phyloP scores from a whole-genome alignment of 129 eudicot genomes.

The Sambucus nigra region DNA sequence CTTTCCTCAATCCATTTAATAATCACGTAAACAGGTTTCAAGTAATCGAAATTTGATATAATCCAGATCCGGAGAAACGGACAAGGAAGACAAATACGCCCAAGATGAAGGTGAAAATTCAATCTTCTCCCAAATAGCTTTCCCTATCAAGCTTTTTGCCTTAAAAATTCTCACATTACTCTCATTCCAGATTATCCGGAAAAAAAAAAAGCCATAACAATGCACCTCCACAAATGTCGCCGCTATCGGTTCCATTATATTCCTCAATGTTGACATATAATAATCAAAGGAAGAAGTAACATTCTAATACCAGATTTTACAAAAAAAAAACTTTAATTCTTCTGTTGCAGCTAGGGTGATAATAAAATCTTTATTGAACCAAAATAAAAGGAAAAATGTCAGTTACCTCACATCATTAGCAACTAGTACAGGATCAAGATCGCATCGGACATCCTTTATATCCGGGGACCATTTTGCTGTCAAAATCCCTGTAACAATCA shows the following conservation, averaged over 20 bases:
- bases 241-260: background rate
- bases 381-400: background rate
- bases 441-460: constrained; percentile 87
- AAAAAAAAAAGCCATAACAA: background rate
- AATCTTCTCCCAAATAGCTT: too few relatives aligned
- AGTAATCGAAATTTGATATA: too few relatives aligned
- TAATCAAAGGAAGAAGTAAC: background rate
- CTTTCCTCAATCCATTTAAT: too few relatives aligned
- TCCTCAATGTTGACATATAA: background rate
- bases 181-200: too few relatives aligned
- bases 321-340: too few relatives aligned
- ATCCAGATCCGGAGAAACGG: too few relatives aligned
- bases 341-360: background rate
- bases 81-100: too few relatives aligned
- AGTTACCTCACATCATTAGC: constrained; percentile 75
- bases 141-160: too few relatives aligned
- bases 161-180: too few relatives aligned
- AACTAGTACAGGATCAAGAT: constrained; percentile 91
- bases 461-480: constrained; percentile 97
- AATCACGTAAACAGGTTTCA: too few relatives aligned
- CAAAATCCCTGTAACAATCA: constrained; percentile 85
- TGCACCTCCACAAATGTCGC: too few relatives aligned
- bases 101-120: too few relatives aligned
- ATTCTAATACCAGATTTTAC: background rate
- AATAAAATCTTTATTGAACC: constrained; percentile 8